Evolutionary conservation across 1,284 basidiomycete genomes (phyloP), one percentile per base, ranked within the genome.

Genomic region (Kwoniella shivajii): DNA sequence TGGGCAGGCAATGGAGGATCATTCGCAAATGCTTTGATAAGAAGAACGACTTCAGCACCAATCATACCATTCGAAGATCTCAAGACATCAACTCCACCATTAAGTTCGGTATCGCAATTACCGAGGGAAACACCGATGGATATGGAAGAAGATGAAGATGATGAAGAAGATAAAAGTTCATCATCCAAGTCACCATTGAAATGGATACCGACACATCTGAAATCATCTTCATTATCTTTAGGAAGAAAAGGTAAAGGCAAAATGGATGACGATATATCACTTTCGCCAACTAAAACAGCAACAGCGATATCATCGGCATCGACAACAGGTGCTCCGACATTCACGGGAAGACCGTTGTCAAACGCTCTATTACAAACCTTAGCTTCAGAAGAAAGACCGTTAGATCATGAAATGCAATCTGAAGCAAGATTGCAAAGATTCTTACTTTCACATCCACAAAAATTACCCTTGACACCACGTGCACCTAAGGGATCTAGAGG

Each of bases 361-460:
- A 72, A 70, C 9, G 55, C 70, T 0, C 61, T 77, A 2, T 59
- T 77, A 6, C 71, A 73, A n/a, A 77, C 75, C 3, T 62, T 77
- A 16, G 71, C 75, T 16, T 74, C 72, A 11, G 75, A 77, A 56
- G 57, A 65, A 10, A 55, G 68, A 14, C 75, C 75, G 6, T 59
- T 71, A 6, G 71, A 75, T 59, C 75, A 77, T 50, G 75, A 77
- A 43, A 75, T 77, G 60, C 67, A 68, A n/a, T 74, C 72, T 1
- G 75, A 77, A 63, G 75, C 75, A 5, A 60, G 70, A 4, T 53
- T 74, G 18, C 73, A 75, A 54, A 59, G 72, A 3, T 64, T 74
- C 16, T 56, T 77, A 13, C 52, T 59, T 3, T 74, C 72, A 0
- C 75, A 77, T 48, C 73, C 73, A 1, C 60, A 61, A 4, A 68